Conservation (phyloP, 1,139 yeast genomes). For the Suhomyces terraborum region DNA sequence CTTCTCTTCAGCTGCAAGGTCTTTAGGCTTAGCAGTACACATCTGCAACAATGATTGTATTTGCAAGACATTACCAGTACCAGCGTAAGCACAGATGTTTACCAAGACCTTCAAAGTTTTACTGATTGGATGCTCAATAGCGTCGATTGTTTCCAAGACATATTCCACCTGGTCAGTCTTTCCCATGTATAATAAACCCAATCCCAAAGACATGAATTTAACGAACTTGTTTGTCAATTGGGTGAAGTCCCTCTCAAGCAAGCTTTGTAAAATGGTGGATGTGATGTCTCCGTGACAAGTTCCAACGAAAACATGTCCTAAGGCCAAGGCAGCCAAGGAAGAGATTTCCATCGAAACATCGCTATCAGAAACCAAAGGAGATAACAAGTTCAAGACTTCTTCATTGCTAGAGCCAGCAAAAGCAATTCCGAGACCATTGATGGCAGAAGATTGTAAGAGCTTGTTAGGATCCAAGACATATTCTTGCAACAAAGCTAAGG, state of each 20-base stretch:
- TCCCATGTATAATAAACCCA: slow-evolving; percentile 91
- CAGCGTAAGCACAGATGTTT: slow-evolving; percentile 93
- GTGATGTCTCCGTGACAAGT: slow-evolving; percentile 95
- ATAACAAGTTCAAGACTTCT: slow-evolving; percentile 72
- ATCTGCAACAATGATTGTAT: slow-evolving; percentile 89
- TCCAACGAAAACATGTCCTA: slow-evolving; percentile 95
- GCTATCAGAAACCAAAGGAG: slow-evolving; percentile 87
- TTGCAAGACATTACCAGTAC: slow-evolving; percentile 96
- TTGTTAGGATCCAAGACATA: slow-evolving; percentile 57
- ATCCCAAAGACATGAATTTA: slow-evolving; percentile 86
- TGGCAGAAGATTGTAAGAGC: slow-evolving; percentile 74
- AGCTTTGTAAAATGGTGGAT: slow-evolving; percentile 83
- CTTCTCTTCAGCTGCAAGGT: slow-evolving; percentile 36
- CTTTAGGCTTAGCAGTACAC: slow-evolving; percentile 65
- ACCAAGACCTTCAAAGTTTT: slow-evolving; percentile 88
- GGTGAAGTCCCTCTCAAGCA: slow-evolving; percentile 77
- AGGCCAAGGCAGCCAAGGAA: slow-evolving; percentile 83
- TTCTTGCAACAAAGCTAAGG: slow-evolving; percentile 81
- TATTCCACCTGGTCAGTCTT: slow-evolving; percentile 95
- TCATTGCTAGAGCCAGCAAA: slow-evolving; percentile 93
- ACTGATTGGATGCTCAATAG: slow-evolving; percentile 93
- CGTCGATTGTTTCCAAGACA: slow-evolving; percentile 90
- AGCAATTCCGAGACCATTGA: slow-evolving; percentile 90
- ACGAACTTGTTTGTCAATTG: slow-evolving; percentile 87
- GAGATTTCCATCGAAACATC: slow-evolving; percentile 76